Base-by-base conservation (phyloP, 805 yeast species). In the Candida piceae region DNA sequence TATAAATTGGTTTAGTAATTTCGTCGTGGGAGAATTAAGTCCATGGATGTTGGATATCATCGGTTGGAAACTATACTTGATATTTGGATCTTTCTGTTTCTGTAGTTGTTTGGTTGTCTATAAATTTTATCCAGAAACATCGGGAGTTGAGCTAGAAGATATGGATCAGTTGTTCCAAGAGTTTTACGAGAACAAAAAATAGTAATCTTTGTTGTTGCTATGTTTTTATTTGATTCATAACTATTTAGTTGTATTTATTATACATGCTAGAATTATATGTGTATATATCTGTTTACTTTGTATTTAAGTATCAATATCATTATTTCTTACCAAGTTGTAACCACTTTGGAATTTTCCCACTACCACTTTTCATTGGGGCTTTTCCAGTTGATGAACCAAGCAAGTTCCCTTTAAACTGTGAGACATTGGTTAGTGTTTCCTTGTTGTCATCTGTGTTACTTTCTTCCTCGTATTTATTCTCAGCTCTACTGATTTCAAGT, bases 11-110 rank as follows among this genome's bases (percentile, higher is more conserved):
- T 73, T 84, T 15, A 84, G 83, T 66, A 87, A 87, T 62, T 86
- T 86, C 67, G 63, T 87, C 15, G 95, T 87, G 19, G 96, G 96
- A n/a, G 90, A 84, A 59, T 74, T 82, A 76, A 84, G 94, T 0
- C 96, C 96, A 1, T 74, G 83, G 23, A 67, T 87, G 43, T 82
- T 85, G 53, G 90, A 82, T 48, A 40, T 66, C 8, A 84, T 87
- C 50, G 71, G 74, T 20, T 87, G 95, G 95, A 69, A 78, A 44
- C 69, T 89, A 36, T 87, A 88, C 57, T 60, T 85, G 47, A 71
- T 87, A 35, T 95, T 88, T 39, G 93, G 89, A 2, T 57, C 69
- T 21, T 83, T 84, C 32, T 86, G 95, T 60, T 47, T 54, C 23
- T 29, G 45, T 8, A 52, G 62, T 16, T 66, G 70, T 33, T 41